Conservation (phyloP, 2,329 filamentous ascomycete genomes). For the Ophiostoma triangulosporum region DNA sequence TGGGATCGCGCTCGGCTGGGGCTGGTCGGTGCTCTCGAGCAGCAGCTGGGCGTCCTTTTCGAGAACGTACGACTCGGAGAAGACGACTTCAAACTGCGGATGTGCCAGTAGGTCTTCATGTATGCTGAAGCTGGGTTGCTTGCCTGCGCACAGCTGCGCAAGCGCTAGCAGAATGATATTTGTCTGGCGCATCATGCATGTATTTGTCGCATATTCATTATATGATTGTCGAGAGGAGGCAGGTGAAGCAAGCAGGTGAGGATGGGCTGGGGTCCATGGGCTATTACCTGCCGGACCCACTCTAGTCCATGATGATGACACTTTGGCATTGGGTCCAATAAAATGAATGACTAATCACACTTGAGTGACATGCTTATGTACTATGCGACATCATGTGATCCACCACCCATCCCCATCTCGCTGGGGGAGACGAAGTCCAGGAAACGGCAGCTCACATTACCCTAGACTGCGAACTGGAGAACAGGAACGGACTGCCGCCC, state of each 20-base stretch:
- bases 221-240: background rate
- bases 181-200: slow-evolving; percentile 37
- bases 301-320: background rate
- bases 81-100: slow-evolving; percentile 77
- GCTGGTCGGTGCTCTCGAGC: slow-evolving; percentile 27
- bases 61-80: slow-evolving; percentile 58
- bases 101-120: slow-evolving; percentile 78
- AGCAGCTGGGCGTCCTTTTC: slow-evolving; percentile 54
- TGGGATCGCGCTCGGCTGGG: background rate
- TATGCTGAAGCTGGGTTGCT: slow-evolving; percentile 58
- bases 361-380: no score
- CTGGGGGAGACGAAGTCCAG: no score
- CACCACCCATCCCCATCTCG: no score
- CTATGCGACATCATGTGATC: no score
- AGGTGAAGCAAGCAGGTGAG: background rate
- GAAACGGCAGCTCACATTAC: no score
- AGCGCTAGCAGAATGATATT: slow-evolving; percentile 30
- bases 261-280: no score
- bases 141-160: slow-evolving; percentile 33
- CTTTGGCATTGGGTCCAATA: background rate
- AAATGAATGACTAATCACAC: background rate
- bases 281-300: background rate
- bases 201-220: slow-evolving; percentile 17
- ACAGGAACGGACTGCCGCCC: no score
- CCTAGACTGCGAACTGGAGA: no score